Percentiles rank a stretch among this genome's conserved stretches.
phyloP scores from a whole-genome alignment of 495 filamentous ascomycete species.

The Hypoxylon fragiforme region DNA sequence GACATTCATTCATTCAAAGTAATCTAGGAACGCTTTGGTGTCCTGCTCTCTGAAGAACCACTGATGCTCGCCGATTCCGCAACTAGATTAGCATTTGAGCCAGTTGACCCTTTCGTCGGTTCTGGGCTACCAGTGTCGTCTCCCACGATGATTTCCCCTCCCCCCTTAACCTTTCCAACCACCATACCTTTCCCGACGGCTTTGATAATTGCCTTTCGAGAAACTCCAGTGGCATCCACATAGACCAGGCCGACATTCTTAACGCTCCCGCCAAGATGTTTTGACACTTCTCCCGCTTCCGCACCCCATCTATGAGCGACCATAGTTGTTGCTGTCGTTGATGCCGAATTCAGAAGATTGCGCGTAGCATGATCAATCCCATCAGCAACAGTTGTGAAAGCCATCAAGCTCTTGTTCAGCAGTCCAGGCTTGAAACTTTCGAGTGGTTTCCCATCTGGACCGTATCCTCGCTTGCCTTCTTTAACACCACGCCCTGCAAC shows the following conservation, averaged over 20 bases:
- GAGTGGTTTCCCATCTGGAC: conserved; percentile 64
- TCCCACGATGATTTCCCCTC: conserved; percentile 82
- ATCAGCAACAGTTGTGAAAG: conserved; percentile 92
- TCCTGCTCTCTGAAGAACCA: conserved; percentile 20
- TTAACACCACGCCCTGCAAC: conserved; percentile 63
- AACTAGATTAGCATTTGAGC: conserved; percentile 5
- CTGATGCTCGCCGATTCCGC: conserved; percentile 24
- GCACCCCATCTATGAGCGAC: conserved; percentile 82
- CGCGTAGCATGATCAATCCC: conserved; percentile 84
- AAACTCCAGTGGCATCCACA: conserved; percentile 92
- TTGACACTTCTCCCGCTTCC: conserved; percentile 77
- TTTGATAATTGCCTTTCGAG: conserved; percentile 84
- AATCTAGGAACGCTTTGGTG: conserved; percentile 17
- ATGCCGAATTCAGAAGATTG: conserved; percentile 70
- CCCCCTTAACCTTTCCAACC: conserved; percentile 82
- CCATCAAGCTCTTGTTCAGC: conserved; percentile 93
- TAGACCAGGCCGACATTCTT: conserved; percentile 98
- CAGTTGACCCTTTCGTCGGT: conserved; percentile 5
- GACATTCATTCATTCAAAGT: conserved; percentile 3
- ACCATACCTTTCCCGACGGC: conserved; percentile 98
- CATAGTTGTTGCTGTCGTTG: conserved; percentile 75
- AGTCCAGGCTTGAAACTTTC: conserved; percentile 82
- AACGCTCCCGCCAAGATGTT: conserved; percentile 76
- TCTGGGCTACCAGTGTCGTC: conserved; percentile 66
- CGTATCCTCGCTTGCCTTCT: conserved; percentile 54